phyloP scores from a whole-genome alignment of 2,329 filamentous ascomycete species.

The Coniochaeta pulveracea region DNA sequence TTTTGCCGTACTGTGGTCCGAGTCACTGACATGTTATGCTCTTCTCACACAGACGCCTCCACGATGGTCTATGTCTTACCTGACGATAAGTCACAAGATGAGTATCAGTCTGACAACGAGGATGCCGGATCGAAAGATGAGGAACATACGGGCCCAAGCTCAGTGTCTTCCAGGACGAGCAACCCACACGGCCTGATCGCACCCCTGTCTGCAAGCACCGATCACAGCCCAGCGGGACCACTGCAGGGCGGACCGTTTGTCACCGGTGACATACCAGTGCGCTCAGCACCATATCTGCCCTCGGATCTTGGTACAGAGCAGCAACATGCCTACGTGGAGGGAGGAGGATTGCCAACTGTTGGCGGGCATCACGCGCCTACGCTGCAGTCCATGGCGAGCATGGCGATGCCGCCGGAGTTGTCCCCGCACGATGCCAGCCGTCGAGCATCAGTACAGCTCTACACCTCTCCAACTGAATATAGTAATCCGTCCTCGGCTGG shows the following conservation, averaged over 20 bases:
- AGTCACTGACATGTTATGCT: conserved; percentile 8
- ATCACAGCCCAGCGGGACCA: conserved; percentile 21
- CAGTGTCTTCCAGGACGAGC: conserved; percentile 17
- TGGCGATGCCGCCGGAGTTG: conserved; percentile 34
- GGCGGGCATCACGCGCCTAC: conserved; percentile 14
- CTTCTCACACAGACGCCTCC: conserved; percentile 26
- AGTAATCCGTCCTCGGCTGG: conserved; percentile 22
- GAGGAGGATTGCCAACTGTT: conserved; percentile 20
- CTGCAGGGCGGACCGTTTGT: conserved; percentile 25
- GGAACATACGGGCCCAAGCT: conserved; percentile 27
- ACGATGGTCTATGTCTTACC: conserved; percentile 38
- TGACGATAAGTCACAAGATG: conserved; percentile 38
- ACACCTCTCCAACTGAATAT: conserved; percentile 29
- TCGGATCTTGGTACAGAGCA: conserved; percentile 27
- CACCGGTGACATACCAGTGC: conserved; percentile 30
- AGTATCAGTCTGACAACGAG: conserved; percentile 36
- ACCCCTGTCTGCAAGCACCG: conserved; percentile 18
- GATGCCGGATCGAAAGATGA: conserved; percentile 27
- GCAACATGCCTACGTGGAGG: conserved; percentile 28
- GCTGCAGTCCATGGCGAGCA: conserved; percentile 21
- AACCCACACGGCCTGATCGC: conserved; percentile 22
- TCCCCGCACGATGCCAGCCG: conserved; percentile 32
- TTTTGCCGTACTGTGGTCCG: neutral
- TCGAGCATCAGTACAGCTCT: conserved; percentile 33
- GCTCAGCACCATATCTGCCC: conserved; percentile 26